Base-by-base conservation (phyloP, 306 rosid species). In the Castanea sativa region DNA sequence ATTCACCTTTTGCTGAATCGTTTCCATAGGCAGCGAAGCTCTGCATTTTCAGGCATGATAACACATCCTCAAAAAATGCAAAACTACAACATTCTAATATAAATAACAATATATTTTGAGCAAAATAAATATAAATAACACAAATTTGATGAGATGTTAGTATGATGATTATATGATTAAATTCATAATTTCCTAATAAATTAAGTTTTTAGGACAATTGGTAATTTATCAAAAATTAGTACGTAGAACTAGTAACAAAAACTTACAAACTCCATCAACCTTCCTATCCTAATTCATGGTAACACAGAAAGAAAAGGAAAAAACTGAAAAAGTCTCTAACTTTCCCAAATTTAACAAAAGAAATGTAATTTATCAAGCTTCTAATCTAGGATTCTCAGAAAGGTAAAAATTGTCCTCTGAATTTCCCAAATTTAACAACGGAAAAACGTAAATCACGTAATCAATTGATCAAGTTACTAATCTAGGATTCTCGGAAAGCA, bases 1-100 rank as follows among this genome's bases (percentile, higher is more conserved):
- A 71, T 15, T 86, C 88, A 4, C 67, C 75, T 78, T 64, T 80
- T 43, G 74, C 78, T 7, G 83, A 60, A 23, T 63, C 59, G 57
- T 89, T 92, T 3, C 83, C 90, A 59, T 77, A 80, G 19, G 88
- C 90, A 6, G 81, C 86, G 77, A 87, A 90, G 64, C 88, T 86
- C 99, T 95, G 85, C 83, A 88, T 77, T 63, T 79, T 12, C 19
- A 65, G 49, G 81, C 60, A 61, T 71, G 20, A 19, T 43, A 43
- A 18, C 79, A 49, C 43, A 25, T 10, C 18, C 49, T 61, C 51
- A 12, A 1, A 19, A 7, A 6, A 61, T 23, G 8, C 10, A 8
- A 4, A 58, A 11, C 3, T 6, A 58, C 30, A 33, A 15, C 10
- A 35, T 35, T 1, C 7, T 68, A 16, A 63, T 15, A 59, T 63